phyloP scores from a whole-genome alignment of 805 yeast species.

The Ascoidea asiatica region DNA sequence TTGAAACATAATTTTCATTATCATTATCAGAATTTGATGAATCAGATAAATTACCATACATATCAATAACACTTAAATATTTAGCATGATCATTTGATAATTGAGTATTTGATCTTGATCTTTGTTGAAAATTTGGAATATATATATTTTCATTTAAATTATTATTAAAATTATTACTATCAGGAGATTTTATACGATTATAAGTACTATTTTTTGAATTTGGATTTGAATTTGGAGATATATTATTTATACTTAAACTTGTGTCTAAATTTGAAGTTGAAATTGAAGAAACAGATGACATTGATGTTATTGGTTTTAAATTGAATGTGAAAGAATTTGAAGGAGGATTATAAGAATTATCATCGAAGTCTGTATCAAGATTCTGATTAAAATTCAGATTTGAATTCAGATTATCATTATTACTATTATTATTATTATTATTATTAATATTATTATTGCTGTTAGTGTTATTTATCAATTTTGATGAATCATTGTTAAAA shows the following conservation, averaged over 20 bases:
- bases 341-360: too few species aligned
- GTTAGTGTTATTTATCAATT: not conserved
- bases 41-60: conserved; percentile 15
- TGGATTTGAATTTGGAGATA: not conserved
- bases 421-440: too few species aligned
- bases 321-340: not conserved
- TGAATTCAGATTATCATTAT: too few species aligned
- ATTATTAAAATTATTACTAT: too few species aligned
- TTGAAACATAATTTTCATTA: conserved; percentile 15
- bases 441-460: not conserved
- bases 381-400: too few species aligned
- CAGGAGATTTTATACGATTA: too few species aligned
- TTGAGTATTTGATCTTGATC: not conserved
- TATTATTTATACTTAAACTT: not conserved
- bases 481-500: not conserved
- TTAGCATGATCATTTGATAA: not conserved
- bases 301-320: too few species aligned
- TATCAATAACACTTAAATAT: conserved; percentile 21
- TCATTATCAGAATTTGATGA: not conserved
- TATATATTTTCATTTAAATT: too few species aligned
- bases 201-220: too few species aligned
- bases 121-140: too few species aligned
- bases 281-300: not conserved
- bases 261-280: not conserved
- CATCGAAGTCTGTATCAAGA: too few species aligned